A percentile compares a stretch with the other conserved stretches of the same genome.
These are phyloP conservation scores for Solanum bukasovii DNA, from an alignment of 257 asterid genomes.

Conservation along the genomic window DNA sequence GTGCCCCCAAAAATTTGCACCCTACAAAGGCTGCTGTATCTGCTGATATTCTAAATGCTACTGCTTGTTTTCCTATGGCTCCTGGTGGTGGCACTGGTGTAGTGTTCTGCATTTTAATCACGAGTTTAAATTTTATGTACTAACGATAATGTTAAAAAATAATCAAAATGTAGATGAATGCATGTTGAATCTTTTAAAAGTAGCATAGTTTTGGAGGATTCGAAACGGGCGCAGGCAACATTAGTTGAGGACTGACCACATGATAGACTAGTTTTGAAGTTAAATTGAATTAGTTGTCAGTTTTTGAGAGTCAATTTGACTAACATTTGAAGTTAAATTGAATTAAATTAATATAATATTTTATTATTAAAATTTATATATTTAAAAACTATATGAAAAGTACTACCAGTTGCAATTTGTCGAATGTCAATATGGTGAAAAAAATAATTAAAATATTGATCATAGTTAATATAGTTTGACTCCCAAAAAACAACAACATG, in stretches of 20 bases:
- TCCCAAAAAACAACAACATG: neutral
- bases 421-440: neutral
- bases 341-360: neutral
- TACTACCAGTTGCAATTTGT: neutral
- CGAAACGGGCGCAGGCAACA: fast-evolving
- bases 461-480: neutral
- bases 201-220: neutral
- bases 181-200: neutral
- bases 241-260: neutral
- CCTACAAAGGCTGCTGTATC: conserved; percentile 73
- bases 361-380: neutral
- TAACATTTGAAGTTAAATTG: neutral
- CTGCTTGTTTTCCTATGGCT: conserved; percentile 85
- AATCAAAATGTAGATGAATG: neutral
- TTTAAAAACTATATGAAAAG: neutral
- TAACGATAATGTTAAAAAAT: no score
- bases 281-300: neutral
- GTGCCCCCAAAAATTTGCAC: conserved; percentile 85
- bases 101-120: conserved; percentile 40
- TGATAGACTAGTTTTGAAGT: neutral
- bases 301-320: neutral
- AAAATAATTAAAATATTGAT: neutral
- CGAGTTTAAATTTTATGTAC: neutral
- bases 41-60: conserved; percentile 84
- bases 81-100: conserved; percentile 77